Base-by-base conservation (phyloP, 148 eudicot genomes). In the Rhododendron ovatum region DNA sequence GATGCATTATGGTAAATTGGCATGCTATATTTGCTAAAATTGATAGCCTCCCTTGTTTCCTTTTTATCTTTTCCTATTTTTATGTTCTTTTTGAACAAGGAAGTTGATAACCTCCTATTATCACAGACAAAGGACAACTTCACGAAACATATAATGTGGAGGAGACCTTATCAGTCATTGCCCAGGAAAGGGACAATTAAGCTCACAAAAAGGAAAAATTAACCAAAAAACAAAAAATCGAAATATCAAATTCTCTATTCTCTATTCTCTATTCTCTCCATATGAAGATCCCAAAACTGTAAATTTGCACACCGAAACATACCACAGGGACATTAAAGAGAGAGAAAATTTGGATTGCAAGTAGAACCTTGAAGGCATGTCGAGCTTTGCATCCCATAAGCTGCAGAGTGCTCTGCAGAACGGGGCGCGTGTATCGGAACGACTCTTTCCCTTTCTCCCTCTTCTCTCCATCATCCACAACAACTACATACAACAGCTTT, bases 321-420 rank as follows among this genome's bases (percentile, higher is more conserved):
- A 24, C 8, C 7, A 82, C 9, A 18, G 35, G 18, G 37, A 33
- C 1, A 69, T 69, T 84, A 43, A 75, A 84, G 71, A 63, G 7
- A 73, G 7, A 55, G 1, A 28, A 63, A 50, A 37, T 15, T 22
- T 22, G 39, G 71, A 84, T 13, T 33, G 30, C 12, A 13, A 18
- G 67, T 13, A 95, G 7, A 71, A 71, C 99, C 98, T 97, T 97
- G 85, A 97, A 97, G 37, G 99, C 95, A 88, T 97, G 98, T 30
- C 98, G 96, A 86, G 99, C 93, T 90, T 97, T 97, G 89, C 99
- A 97, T 13, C 99, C 98, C 98, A 97, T 97, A 86, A 95, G 93
- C 84, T 97, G 99, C 89, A 97, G 91, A 88, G 99, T 91, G 89
- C 95, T 94, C 89, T 94, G 98, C 85, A 97, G 89, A 48, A 95